Base-by-base conservation (phyloP, 164 flowering plant genomes). In the Tetrastigma voinierianum region DNA sequence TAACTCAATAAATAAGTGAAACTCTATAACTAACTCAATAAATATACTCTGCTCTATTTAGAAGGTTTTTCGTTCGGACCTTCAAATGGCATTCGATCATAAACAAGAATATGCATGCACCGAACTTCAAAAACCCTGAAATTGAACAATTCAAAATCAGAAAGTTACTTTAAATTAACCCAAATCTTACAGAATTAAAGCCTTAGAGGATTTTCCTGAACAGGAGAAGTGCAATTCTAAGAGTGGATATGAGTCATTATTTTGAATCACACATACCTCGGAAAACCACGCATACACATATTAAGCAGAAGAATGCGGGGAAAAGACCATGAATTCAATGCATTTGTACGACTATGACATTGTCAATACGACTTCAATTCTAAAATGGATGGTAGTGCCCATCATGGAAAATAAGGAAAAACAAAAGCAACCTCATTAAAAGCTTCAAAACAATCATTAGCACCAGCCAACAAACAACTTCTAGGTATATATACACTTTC, bases 51-150 rank as follows among this genome's bases (percentile, higher is more conserved):
- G 40, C 40, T 32, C 3, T 32, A 47, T 12, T 18, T 62, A 57
- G 13, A 66, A 20, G 63, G 8, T 10, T 51, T 51, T 15, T 18
- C 60, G 67, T 16, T 47, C 47, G 61, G 23, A 91, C 98, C 98
- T 87, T 85, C 86, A 81, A 91, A 90, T 66, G 98, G 89, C 10
- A 97, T 94, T 55, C 95, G 84, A 72, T 95, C 96, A 65, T 76
- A 49, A 62, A 84, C 85, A 66, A 97, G 98, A 78, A 91, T 86
- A 58, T 95, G 98, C 88, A 95, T 67, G 84, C 98, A 90, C 73
- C 96, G 70, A 63, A 95, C 93, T 65, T 91, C 89, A 80, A 95
- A 95, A 51, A 72, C 87, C 81, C 98, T 89, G 93, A 67, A 79
- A 45, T 48, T 48, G 49, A 46, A 63, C 56, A 25, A 67, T 44